Conservation (phyloP, 768 basidiomycete species). For the Rhizopogon vinicolor region DNA sequence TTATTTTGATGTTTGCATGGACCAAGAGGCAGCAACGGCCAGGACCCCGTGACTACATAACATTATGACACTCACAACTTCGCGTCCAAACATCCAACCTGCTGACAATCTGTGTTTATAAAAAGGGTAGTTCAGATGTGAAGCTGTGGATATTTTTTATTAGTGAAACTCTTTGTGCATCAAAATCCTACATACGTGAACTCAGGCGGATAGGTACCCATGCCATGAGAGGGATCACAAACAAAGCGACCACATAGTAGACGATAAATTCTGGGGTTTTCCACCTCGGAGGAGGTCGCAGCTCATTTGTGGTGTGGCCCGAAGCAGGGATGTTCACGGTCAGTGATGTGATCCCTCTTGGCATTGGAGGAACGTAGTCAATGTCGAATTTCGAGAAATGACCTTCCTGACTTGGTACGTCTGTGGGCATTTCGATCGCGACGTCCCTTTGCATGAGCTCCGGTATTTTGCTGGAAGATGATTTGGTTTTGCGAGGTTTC, state of each 20-base stretch:
- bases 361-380: constrained; percentile 5
- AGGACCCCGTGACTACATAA: not conserved
- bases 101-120: constrained; percentile 54
- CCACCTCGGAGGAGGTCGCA: constrained; percentile 59
- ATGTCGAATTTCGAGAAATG: constrained; percentile 12
- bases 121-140: constrained; percentile 67
- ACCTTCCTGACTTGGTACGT: constrained; percentile 16
- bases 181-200: constrained; percentile 49
- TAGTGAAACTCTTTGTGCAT: not conserved
- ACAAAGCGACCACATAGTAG: constrained; percentile 58
- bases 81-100: constrained; percentile 82
- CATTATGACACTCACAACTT: constrained; percentile 52
- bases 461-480: not conserved
- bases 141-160: constrained; percentile 35
- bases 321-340: constrained; percentile 55
- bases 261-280: constrained; percentile 72
- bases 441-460: constrained; percentile 24
- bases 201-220: constrained; percentile 75
- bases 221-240: constrained; percentile 69
- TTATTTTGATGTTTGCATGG: constrained; percentile 2
- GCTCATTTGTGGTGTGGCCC: constrained; percentile 17
- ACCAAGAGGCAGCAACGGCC: not conserved
- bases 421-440: constrained; percentile 31
- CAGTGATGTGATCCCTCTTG: constrained; percentile 36
- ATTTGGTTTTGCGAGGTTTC: not conserved